Base-by-base conservation (phyloP, 768 basidiomycete species). In the Rhodotorula toruloides region DNA sequence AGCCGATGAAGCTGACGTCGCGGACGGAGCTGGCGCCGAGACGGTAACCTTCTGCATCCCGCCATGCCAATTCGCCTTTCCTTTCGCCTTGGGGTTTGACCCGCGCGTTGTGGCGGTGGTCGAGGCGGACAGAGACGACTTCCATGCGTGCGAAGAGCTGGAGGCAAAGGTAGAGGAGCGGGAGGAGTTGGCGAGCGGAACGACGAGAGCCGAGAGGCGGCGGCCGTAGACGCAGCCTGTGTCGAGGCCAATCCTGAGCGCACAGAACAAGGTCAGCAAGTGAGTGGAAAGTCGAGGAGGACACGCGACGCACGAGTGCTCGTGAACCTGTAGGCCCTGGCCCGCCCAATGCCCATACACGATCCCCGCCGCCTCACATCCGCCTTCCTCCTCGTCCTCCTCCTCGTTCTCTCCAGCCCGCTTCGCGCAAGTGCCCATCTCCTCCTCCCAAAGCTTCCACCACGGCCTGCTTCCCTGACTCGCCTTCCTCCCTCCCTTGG, bases 321-420 rank as follows among this genome's bases (percentile, higher is more conserved):
- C 31, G 40, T 63, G 60, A 1, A 65, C 52, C 17, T 61, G 42
- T n/a, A 71, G 21, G 4, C 70, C 70, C 27, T 59, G 59, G 8
- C 52, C 59, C 7, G 65, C 65, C 65, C 70, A 67, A 32, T 71
- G 70, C 1, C 70, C 70, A 37, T 71, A 71, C 8, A 71, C 9
- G 12, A 71, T 31, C 12, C 62, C 63, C 17, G 39, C 52, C 52
- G 34, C 27, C 27, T 59, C 53, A 29, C 61, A 63, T 12, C 27
- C 29, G n/a, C n/a, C n/a, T n/a, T n/a, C n/a, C 16, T 56, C 29
- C 12, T 50, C 53, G 4, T 43, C 36, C 22, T 61, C 48, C 29
- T 19, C 58, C 27, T 43, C 29, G n/a, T 42, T 21, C 17, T 21
- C 46, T 6, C 3, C 21, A 0, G 27, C 31, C 21, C 46, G 46